Evolutionary conservation across 306 rosid genomes (phyloP), one percentile per base, ranked within the genome.

Genomic region (Lablab purpureus): DNA sequence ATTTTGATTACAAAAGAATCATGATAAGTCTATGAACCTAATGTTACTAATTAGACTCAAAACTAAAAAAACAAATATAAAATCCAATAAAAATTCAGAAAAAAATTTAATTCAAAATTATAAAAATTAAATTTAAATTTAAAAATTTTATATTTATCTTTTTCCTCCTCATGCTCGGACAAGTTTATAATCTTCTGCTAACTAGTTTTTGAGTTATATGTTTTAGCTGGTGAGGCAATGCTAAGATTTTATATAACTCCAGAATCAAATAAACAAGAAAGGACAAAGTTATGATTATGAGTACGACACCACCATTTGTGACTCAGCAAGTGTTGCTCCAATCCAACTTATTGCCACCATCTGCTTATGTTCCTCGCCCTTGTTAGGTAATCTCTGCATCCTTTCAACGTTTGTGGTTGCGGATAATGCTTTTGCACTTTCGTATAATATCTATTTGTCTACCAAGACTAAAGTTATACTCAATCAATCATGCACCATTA

Each of bases 401-500:
- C 19, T 47, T 32, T 34, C 10, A 49, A 28, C 10, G 5, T 32
- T 15, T 66, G 67, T 66, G 34, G 47, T 40, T 55, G 49, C 12
- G 9, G 50, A 54, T 51, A 54, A 54, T 41, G 32, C 32, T 23
- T 1, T 25, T 32, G 50, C 7, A 47, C 17, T 21, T 75, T 67
- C 36, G 52, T 10, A 5, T 14, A n/a, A 51, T 63, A 22, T 8
- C 15, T 15, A 50, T 28, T 23, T 28, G 30, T 4, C 41, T 9
- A 17, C n/a, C 11, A 25, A 59, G 7, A n/a, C 49, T 60, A 60
- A 18, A 15, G 18, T 9, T 22, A 54, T 41, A 41, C 28, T 76
- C 62, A 59, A 75, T 50, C 54, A 65, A 75, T 50, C 54, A 65
- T 34, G 67, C 36, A 77, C 8, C 59, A 19, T n/a, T 37, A 46